Evolutionary conservation across 2,329 filamentous ascomycete species (phyloP).

Genomic region (Myriosclerotinia curreyana): DNA sequence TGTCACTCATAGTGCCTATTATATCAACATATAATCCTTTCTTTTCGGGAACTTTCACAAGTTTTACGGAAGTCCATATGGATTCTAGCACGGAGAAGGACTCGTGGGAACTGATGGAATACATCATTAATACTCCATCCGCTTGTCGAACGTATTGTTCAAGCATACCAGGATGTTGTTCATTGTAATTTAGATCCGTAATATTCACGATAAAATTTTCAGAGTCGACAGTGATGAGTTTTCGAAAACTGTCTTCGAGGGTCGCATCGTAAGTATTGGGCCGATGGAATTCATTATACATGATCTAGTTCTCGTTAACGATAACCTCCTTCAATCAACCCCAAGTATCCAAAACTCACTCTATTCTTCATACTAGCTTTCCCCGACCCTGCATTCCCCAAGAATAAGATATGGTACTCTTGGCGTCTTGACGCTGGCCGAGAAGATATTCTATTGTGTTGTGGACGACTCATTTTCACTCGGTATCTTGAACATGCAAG

Average conservation of each 20-base stretch:
- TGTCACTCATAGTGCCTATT: slow-evolving; percentile 10
- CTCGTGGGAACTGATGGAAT: not conserved
- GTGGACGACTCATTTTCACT: not conserved
- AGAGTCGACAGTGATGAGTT: not conserved
- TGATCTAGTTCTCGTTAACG: not conserved
- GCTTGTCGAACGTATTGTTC: not conserved
- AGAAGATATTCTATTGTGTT: not conserved
- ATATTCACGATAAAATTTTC: not conserved
- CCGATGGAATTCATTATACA: not conserved
- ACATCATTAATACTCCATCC: slow-evolving; percentile 6
- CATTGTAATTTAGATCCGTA: not conserved
- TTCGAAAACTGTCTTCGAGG: not conserved
- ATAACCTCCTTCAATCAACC: not conserved
- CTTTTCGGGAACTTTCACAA: not conserved
- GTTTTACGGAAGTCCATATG: not conserved
- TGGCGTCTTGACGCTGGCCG: not conserved
- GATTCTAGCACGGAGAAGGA: slow-evolving; percentile 1
- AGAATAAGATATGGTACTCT: not conserved
- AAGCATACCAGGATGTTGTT: fast-evolving
- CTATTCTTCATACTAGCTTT: slow-evolving; percentile 10
- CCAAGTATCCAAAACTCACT: not conserved
- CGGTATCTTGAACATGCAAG: not conserved
- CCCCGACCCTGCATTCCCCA: not conserved
- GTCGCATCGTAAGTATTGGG: not conserved
- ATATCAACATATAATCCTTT: slow-evolving; percentile 9